These are phyloP conservation scores for Pleurostoma richardsiae DNA, from an alignment of 2,329 filamentous ascomycete species.

Conservation along the genomic window DNA sequence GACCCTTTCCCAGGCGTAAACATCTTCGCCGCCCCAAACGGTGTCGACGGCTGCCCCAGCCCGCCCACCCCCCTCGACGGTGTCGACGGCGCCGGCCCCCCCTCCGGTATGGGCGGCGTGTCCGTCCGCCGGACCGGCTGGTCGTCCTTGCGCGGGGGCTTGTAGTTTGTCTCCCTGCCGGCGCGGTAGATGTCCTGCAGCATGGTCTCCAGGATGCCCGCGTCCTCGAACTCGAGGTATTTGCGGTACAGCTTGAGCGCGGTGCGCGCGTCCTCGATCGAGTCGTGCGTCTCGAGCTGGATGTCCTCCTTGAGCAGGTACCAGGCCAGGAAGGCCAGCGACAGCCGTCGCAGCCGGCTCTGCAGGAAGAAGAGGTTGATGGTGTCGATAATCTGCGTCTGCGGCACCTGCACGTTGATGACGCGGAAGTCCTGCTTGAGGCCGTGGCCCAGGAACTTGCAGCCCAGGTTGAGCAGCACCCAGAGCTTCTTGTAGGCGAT, in stretches of 20 bases:
- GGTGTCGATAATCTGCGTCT: constrained; percentile 87
- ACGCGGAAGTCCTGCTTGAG: constrained; percentile 94
- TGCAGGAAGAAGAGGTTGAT: constrained; percentile 86
- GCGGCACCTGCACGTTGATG: constrained; percentile 95
- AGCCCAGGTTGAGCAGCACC: constrained; percentile 91
- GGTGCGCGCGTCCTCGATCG: constrained; percentile 89
- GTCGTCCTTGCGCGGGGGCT: constrained; percentile 43
- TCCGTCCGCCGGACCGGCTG: constrained; percentile 40
- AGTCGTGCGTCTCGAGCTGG: constrained; percentile 88
- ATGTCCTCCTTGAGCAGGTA: constrained; percentile 89
- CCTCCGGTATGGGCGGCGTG: constrained; percentile 45
- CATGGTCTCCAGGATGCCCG: constrained; percentile 76
- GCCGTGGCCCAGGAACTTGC: constrained; percentile 89
- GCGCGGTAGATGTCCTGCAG: constrained; percentile 77
- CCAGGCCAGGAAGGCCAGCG: constrained; percentile 87
- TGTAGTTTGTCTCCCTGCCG: constrained; percentile 43
- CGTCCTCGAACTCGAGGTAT: constrained; percentile 83
- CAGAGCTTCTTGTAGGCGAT: constrained; percentile 96
- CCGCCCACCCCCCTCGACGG: constrained; percentile 34
- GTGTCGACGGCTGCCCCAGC: constrained; percentile 18
- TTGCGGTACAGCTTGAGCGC: constrained; percentile 86
- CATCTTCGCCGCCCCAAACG: constrained; percentile 23
- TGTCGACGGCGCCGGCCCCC: constrained; percentile 35
- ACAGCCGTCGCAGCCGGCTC: constrained; percentile 77
- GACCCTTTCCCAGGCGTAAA: constrained; percentile 44